Conservation (phyloP, 2,329 filamentous ascomycete genomes). For the Laburnicola sp. region DNA sequence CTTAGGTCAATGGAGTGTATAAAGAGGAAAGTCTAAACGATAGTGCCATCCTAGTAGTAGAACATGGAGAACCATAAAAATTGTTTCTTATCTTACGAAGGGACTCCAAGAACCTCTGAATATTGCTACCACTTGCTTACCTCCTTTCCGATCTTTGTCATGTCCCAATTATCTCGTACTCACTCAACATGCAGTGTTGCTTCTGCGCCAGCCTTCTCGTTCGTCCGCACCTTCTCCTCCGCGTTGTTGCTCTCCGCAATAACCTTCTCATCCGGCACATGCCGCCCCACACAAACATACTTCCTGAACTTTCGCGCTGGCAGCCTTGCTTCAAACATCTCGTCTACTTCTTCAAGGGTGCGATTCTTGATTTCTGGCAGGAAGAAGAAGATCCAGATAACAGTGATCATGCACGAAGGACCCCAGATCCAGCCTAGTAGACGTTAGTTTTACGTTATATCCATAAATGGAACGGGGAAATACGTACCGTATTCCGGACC, state of each 20-base stretch:
- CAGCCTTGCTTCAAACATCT: constrained; percentile 39
- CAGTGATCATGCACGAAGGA: constrained; percentile 45
- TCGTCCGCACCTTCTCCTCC: constrained; percentile 17
- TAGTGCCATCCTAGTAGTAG: no score
- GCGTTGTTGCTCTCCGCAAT: constrained; percentile 11
- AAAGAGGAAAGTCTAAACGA: no score
- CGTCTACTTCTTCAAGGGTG: constrained; percentile 39
- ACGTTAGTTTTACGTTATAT: background rate
- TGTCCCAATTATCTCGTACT: no score
- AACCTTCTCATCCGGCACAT: constrained; percentile 20
- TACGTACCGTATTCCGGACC: constrained; percentile 56
- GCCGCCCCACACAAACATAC: constrained; percentile 33
- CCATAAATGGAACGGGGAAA: no score
- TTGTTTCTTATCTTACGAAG: no score
- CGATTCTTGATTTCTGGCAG: constrained; percentile 47
- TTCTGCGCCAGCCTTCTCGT: constrained; percentile 25
- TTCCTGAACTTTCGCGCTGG: constrained; percentile 37
- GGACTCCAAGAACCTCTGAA: no score
- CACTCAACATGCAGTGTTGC: constrained; percentile 18
- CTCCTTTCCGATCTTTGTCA: no score
- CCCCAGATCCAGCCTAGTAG: constrained; percentile 38
- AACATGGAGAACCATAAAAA: no score
- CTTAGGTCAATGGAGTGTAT: no score
- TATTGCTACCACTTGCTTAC: no score
- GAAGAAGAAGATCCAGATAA: constrained; percentile 38